Evolutionary conservation across 2,329 filamentous ascomycete genomes (phyloP), one percentile per base, ranked within the genome.

Genomic region (Elsinoe batatas): DNA sequence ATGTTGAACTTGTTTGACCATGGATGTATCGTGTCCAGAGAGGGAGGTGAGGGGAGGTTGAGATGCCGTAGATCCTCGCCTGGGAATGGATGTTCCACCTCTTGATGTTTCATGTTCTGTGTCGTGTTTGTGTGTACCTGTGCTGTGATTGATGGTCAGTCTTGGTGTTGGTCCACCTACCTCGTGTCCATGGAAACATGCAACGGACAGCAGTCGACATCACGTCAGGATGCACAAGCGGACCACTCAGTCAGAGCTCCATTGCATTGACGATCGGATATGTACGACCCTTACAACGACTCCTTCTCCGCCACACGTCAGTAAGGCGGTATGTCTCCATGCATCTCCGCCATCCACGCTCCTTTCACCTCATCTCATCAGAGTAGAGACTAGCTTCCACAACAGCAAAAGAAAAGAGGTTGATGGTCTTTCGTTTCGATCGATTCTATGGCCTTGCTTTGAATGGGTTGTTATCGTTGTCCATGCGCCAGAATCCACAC

Each of bases 381-480:
- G 38, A 11, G 38, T 42, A 18, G n/a, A 11, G 10, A 42, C 13
- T 5, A 11, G 38, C 38, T 18, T 11, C 13, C 38, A 42, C 38
- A 15, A 44, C 43, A 43, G 36, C 36, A 38, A 50, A 49, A 56
- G 55, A 55, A 58, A 46, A 50, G 17, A 22, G 18, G 17, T 20
- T 37, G 36, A 18, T 43, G n/a, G 17, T 6, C 15, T 22, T n/a
- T 26, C 22, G 43, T 47, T 18, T 42, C 38, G 38, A 18, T 42
- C 38, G 38, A 42, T 42, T 42, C 38, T 42, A 42, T 42, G 38
- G 38, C 38, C 38, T 30, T 26, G 32, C 17, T 53, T 38, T 54
- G 44, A 56, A 43, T 58, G 46, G 54, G 56, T 40, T 42, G 49
- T 56, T 42, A 30, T 43, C 51, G 36, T 56, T 35, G 26, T 50